These are phyloP conservation scores for Fagus crenata DNA, from an alignment of 306 rosid genomes.

Conservation along the genomic window DNA sequence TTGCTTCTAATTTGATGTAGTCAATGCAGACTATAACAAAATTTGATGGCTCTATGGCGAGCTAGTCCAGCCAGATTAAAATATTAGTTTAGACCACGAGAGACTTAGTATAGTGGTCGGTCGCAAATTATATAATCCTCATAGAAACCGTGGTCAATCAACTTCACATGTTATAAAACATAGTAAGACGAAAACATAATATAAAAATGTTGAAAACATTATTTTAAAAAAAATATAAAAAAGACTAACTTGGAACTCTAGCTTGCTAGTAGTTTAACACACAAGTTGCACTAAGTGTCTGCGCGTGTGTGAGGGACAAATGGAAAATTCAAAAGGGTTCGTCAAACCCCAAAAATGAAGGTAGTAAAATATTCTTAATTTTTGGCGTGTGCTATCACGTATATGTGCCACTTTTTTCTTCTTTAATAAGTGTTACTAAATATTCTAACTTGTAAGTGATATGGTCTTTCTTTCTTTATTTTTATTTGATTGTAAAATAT, in stretches of 20 bases:
- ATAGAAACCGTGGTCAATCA: not conserved
- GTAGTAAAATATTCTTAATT: not conserved
- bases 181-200: not conserved
- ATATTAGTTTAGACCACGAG: not conserved
- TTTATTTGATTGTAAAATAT: no score
- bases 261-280: not conserved
- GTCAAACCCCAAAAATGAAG: constrained; percentile 33
- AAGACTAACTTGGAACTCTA: not conserved
- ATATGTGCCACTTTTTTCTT: not conserved
- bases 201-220: not conserved
- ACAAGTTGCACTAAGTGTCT: not conserved
- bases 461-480: not conserved
- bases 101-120: not conserved
- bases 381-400: constrained; percentile 6
- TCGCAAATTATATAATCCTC: not conserved
- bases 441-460: not conserved
- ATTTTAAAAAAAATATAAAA: not conserved
- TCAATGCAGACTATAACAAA: not conserved
- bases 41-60: not conserved
- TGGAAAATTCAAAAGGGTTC: constrained; percentile 31
- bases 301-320: constrained; percentile 23
- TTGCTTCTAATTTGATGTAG: not conserved
- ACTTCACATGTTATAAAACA: constrained; percentile 8
- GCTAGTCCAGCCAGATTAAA: not conserved
- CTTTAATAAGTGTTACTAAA: not conserved